These are phyloP conservation scores for Ceratocystiopsis minuta DNA, from an alignment of 2,329 filamentous ascomycete genomes.

Conservation along the genomic window DNA sequence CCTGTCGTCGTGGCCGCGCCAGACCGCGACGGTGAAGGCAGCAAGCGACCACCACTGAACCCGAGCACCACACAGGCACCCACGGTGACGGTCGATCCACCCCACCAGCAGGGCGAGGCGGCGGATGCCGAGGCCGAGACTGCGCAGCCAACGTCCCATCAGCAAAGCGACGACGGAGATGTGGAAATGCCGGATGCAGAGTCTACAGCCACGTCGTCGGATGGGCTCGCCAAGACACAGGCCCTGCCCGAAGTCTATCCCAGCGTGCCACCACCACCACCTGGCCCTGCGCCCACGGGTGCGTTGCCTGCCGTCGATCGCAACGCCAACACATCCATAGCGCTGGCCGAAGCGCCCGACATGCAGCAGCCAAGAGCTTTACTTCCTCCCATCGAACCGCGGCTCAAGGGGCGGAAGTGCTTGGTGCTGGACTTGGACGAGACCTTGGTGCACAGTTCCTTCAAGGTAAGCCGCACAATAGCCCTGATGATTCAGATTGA, in stretches of 20 bases:
- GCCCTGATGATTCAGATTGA: background rate
- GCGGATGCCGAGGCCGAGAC: background rate
- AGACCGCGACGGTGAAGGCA: no score
- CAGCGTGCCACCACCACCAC: slow-evolving; percentile 29
- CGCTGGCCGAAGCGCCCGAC: slow-evolving; percentile 14
- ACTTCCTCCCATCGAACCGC: slow-evolving; percentile 62
- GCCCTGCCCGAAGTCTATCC: slow-evolving; percentile 18
- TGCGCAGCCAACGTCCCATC: no score
- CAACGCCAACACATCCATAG: slow-evolving; percentile 17
- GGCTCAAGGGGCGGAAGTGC: slow-evolving; percentile 78
- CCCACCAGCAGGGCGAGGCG: slow-evolving; percentile 21
- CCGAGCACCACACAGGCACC: slow-evolving; percentile 18
- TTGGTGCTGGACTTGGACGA: slow-evolving; percentile 91
- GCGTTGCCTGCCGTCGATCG: background rate
- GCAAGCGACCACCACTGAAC: slow-evolving; percentile 9
- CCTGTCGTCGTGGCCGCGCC: no score
- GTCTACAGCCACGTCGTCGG: slow-evolving; percentile 20
- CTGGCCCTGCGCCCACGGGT: slow-evolving; percentile 23
- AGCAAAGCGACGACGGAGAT: slow-evolving; percentile 28
- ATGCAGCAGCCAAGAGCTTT: slow-evolving; percentile 43
- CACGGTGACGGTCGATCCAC: slow-evolving; percentile 24
- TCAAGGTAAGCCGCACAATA: slow-evolving; percentile 52
- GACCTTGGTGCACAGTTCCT: slow-evolving; percentile 93
- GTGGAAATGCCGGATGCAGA: slow-evolving; percentile 47
- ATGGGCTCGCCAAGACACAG: slow-evolving; percentile 22